phyloP scores from a whole-genome alignment of 108 stramenopile genomes.

The Hondaea fermentalgiana region DNA sequence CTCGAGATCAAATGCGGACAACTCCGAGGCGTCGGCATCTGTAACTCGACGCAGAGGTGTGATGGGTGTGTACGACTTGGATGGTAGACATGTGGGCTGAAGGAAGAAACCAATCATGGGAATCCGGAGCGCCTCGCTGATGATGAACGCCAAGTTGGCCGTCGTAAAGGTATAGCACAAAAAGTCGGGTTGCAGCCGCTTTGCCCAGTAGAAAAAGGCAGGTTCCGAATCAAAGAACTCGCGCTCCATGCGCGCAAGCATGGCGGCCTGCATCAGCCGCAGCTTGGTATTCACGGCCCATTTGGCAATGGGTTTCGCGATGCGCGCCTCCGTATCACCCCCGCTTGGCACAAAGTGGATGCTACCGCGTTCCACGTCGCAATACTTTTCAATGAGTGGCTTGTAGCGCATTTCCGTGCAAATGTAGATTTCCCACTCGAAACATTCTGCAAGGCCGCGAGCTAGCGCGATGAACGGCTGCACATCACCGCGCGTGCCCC shows the following conservation, averaged over 20 bases:
- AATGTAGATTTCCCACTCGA: background rate
- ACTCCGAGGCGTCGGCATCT: background rate
- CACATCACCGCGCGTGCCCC: background rate
- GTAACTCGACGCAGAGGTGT: background rate
- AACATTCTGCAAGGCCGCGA: background rate
- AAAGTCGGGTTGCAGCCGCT: background rate
- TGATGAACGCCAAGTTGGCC: background rate
- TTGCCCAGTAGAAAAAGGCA: background rate
- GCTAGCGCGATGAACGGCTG: background rate
- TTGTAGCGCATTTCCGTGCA: background rate
- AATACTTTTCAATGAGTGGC: background rate
- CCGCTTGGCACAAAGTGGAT: background rate
- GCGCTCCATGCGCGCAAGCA: background rate
- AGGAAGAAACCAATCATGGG: constrained; percentile 19
- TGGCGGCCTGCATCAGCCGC: constrained; percentile 16
- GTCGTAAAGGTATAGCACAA: constrained; percentile 12
- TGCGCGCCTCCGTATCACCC: constrained; percentile 7
- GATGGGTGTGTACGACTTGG: constrained; percentile 10
- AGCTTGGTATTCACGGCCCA: background rate
- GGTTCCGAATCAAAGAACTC: constrained; percentile 14
- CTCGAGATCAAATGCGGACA: background rate
- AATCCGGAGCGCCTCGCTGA: constrained; percentile 1
- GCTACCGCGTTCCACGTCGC: background rate
- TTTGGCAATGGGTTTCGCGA: background rate
- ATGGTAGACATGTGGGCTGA: background rate